Base-by-base conservation (phyloP, 1,284 basidiomycete species). In the Ustilago hordei region DNA sequence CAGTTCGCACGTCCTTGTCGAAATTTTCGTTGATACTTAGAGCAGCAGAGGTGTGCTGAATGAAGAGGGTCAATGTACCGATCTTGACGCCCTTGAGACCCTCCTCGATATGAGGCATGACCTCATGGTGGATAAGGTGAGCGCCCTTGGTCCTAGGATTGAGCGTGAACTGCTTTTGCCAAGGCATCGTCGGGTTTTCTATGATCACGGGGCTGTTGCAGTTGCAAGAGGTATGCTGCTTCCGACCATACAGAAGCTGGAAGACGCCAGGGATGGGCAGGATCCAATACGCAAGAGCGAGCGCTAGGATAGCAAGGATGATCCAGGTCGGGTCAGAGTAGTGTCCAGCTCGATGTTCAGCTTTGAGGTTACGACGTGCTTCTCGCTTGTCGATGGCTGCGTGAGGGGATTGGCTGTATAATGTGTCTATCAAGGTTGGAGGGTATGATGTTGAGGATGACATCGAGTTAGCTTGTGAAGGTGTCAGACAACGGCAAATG, bases 1-100 rank as follows among this genome's bases (percentile, higher is more conserved):
- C 88, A 43, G 64, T 73, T 39, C 77, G 77, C 75, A 71, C 81
- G 91, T 92, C 92, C 81, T 87, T 87, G 85, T 95, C 94, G 81
- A 87, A 93, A 84, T 95, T 94, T 87, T 94, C 93, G 87, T 95
- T 95, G 74, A 96, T 88, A 0, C 93, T 95, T 80, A 97, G 87
- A 1, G 92, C 94, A 32, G 93, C 93, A 54, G 93, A 94, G 2
- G 95, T 97, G 86, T 97, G 95, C 86, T 95, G 91, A 81, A 94
- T 95, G 82, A 87, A 87, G 38, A 88, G 81, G 48, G 86, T 87
- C 59, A 88, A 85, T 23, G 87, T 84, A 15, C 83, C 81, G 7
- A 69, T 32, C 60, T 78, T 75, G 55, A 73, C 63, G 23, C 60
- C 69, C 73, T 90, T 88, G 55, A 98, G 86, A 0, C 94, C 95